Evolutionary conservation across 2,329 filamentous ascomycete species (phyloP).

Genomic region (Shiraia sp.): DNA sequence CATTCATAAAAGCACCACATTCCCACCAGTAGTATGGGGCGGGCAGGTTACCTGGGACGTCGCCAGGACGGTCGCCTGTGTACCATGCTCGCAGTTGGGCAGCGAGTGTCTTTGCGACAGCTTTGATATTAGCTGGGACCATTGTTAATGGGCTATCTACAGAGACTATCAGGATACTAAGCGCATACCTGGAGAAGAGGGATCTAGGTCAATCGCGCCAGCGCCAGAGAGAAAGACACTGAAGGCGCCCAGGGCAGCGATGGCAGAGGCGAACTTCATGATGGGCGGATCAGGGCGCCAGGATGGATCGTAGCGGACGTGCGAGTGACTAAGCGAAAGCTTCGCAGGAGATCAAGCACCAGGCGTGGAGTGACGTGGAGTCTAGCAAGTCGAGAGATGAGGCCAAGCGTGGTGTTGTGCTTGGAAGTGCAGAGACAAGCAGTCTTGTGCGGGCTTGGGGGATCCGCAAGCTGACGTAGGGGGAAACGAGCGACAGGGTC

Average conservation of each 20-base stretch:
- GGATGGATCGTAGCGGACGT: constrained; percentile 6
- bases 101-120: constrained; percentile 64
- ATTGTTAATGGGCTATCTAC: constrained; percentile 15
- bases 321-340: constrained; percentile 8
- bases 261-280: constrained; percentile 42
- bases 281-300: constrained; percentile 16
- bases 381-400: constrained; percentile 6
- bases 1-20: constrained; percentile 47
- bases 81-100: constrained; percentile 67
- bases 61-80: constrained; percentile 62
- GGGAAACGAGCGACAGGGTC: constrained; percentile 37
- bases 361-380: constrained; percentile 21
- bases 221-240: constrained; percentile 36
- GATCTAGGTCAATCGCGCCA: constrained; percentile 37
- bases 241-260: constrained; percentile 37
- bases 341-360: constrained; percentile 28
- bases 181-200: constrained; percentile 33
- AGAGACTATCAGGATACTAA: not conserved
- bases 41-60: constrained; percentile 61
- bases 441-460: too few relatives aligned
- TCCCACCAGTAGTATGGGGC: constrained; percentile 52
- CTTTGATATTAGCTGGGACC: constrained; percentile 65
- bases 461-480: constrained; percentile 20
- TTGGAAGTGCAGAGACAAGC: too few relatives aligned
- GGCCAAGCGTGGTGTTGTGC: too few relatives aligned